These are phyloP conservation scores for Magnusiomyces ingens DNA, from an alignment of 1,139 yeast species.

Conservation along the genomic window DNA sequence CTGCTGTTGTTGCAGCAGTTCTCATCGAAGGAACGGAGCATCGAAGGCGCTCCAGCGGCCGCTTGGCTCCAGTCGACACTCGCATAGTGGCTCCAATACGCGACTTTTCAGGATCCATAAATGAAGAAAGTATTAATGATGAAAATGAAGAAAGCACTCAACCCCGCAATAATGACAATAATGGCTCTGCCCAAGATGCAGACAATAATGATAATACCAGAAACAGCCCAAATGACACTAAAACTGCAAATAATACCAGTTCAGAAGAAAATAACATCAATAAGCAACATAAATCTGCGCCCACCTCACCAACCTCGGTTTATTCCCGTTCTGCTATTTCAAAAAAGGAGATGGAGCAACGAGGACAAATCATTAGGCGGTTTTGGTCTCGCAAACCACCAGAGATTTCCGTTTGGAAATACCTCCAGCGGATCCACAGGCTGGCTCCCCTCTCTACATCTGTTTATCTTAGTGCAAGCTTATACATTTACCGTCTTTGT, in stretches of 20 bases:
- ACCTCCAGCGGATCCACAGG: slow-evolving; percentile 37
- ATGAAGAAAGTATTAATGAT: too few relatives aligned
- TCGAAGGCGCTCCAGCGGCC: neutral
- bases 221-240: neutral
- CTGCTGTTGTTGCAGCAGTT: slow-evolving; percentile 20
- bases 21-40: slow-evolving; percentile 14
- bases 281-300: neutral
- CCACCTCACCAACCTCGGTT: neutral
- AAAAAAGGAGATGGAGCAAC: neutral
- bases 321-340: neutral
- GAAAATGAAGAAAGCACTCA: neutral
- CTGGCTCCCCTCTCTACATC: slow-evolving; percentile 41
- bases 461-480: slow-evolving; percentile 37
- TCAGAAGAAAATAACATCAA: neutral
- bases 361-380: slow-evolving; percentile 23
- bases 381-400: slow-evolving; percentile 38
- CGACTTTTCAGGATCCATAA: too few relatives aligned
- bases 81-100: neutral
- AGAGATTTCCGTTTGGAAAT: slow-evolving; percentile 32
- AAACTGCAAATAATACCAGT: neutral
- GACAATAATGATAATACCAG: neutral
- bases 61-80: neutral
- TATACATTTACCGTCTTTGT: slow-evolving; percentile 34
- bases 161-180: neutral
- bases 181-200: neutral